Base-by-base conservation (phyloP, 441 rosid species). In the Biscutella laevigata region DNA sequence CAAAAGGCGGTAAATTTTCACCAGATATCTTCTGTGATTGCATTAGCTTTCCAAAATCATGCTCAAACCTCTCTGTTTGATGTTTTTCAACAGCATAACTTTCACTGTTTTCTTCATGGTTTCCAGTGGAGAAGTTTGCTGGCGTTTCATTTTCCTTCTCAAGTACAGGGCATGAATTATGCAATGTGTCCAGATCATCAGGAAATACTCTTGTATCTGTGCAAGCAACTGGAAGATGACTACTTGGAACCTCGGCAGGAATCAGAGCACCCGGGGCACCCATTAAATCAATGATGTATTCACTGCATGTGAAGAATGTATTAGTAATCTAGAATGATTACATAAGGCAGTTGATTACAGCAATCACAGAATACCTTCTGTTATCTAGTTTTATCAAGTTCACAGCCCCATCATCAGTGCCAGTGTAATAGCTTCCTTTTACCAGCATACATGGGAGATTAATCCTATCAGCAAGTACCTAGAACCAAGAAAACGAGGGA, bases 341-440 rank as follows among this genome's bases (percentile, higher is more conserved):
- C 57, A 59, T 15, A 53, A 13, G 27, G 35, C 41, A 20, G 66
- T 39, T 44, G 26, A 53, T 4, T 25, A 45, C 12, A 53, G 21
- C 17, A 53, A 19, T 30, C 35, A 47, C 53, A 39, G 22, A 60
- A 62, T 71, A 88, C 99, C 99, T 81, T 78, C 77, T 90, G 57
- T 70, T 46, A 65, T 84, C 80, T 40, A 82, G 68, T 66, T 74
- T 78, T 58, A 92, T 79, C 71, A 92, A 71, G 71, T 88, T 88
- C 71, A 92, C 86, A 53, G 95, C 97, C 47, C 96, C 99, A 65
- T 88, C 97, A 71, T 92, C 99, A 7, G 99, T 86, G 65, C 99
- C 99, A 53, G 99, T 88, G 51, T 86, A 92, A 75, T 78, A 88
- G 80, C 95, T 88, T 37, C 95, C 95, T 68, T 92, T 92, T 49